These are phyloP conservation scores for Areca catechu DNA, from an alignment of 176 grass and related monocot genomes.

Conservation along the genomic window DNA sequence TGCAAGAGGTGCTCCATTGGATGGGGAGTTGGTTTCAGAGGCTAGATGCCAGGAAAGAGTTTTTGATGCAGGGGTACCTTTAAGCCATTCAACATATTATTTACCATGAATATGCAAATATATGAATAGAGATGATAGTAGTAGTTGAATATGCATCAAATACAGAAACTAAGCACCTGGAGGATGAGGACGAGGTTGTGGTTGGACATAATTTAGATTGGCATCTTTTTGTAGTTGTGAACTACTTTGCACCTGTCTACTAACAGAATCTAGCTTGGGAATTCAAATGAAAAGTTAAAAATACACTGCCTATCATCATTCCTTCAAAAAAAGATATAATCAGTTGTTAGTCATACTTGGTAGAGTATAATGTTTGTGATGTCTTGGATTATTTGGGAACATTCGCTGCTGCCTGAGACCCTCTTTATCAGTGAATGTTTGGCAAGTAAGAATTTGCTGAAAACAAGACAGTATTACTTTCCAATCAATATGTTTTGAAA, in stretches of 20 bases:
- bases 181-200: conserved; percentile 43
- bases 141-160: conserved; percentile 12
- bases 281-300: conserved; percentile 21
- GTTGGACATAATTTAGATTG: conserved; percentile 29
- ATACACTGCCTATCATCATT: conserved; percentile 5
- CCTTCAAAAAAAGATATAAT: not conserved
- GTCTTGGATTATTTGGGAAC: conserved; percentile 38
- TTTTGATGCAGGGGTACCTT: conserved; percentile 45
- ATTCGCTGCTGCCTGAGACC: conserved; percentile 74
- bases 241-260: conserved; percentile 37
- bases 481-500: too few species aligned
- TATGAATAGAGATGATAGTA: too few species aligned
- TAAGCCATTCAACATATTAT: not conserved
- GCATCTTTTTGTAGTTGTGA: conserved; percentile 39
- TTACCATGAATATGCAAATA: too few species aligned
- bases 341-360: conserved; percentile 43
- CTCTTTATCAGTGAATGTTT: conserved; percentile 93
- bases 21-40: conserved; percentile 59
- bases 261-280: conserved; percentile 29
- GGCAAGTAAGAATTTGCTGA: conserved; percentile 69
- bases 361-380: conserved; percentile 80
- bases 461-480: conserved; percentile 10
- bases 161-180: conserved; percentile 45
- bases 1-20: conserved; percentile 27
- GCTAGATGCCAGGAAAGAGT: conserved; percentile 92